Evolutionary conservation across 2,329 filamentous ascomycete species (phyloP), one percentile per base, ranked within the genome.

Genomic region (Botryotinia calthae): DNA sequence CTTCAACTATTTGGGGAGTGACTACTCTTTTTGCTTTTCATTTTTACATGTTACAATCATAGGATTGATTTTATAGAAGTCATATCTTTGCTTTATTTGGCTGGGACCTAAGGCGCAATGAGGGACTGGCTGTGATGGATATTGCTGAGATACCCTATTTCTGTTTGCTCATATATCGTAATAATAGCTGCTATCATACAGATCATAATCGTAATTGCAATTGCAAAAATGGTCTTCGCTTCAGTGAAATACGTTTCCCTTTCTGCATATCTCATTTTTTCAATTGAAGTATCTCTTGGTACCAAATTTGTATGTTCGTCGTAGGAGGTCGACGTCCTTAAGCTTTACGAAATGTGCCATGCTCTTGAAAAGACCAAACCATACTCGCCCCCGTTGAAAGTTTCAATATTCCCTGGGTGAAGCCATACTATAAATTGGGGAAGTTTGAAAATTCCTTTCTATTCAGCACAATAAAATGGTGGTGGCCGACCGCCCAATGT

Each of bases 1-100:
- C 79, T 91, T 74, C 86, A 76, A n/a, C 65, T 78, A 59, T 68
- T 78, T 28, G 69, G 70, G 22, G 54, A 71, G 34, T 74, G 61
- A 71, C 46, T 56, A 34, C 16, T 54, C 28, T 10, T 46, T 48
- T 42, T 40, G 16, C 25, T 40, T 40, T 56, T 54, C n/a, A 10
- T 42, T 44, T 42, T 18, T 31, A 42, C 18, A 67, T 67, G 65
- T 56, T 28, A 56, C 42, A 31, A 28, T 31, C 37, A 68, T n/a
- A 68, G 18, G 18, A 10, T 68, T 25, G 3, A 28, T 42, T 56
- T 67, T 12, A 54, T 51, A 51, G 65, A 42, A 42, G 34, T 34
- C 48, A 56, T 64, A 31, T 66, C 65, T 54, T 71, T 56, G 65
- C 48, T 68, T 10, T 25, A 68, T 56, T 31, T 56, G 9, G 37